Base-by-base conservation (phyloP, 148 eudicot species). In the Fagopyrum tataricum region DNA sequence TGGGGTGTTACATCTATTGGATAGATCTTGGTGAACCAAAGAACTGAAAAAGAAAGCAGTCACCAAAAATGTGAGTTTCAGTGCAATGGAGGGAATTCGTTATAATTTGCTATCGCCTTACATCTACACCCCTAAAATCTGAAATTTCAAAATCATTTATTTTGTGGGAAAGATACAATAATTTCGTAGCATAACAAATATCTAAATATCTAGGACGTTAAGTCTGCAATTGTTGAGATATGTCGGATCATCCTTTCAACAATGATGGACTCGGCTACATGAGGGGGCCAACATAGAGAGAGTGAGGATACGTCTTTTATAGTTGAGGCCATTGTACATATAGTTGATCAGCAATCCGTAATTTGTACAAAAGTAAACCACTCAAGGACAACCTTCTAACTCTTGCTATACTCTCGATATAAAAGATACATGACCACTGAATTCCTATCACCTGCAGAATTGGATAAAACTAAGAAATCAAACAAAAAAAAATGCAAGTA, bases 241-340 rank as follows among this genome's bases (percentile, higher is more conserved):
- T 46, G 3, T 46, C 13, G 10, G 13, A 46, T 8, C 13, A 46
- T 46, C 12, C 9, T 7, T 10, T 46, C 49, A 46, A 12, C 13
- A 13, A 46, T 46, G 49, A 46, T 46, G 49, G 49, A 46, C 13
- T 6, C 47, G 55, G 44, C 80, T 86, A 93, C 98, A 93, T 93
- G 44, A 91, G 91, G 72, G 92, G 78, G 47, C 97, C 98, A 51
- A 91, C 95, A 73, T 87, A 89, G 51, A 85, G 75, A 72, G 98
- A 87, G 79, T 89, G 80, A 44, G 90, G 91, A 77, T 89, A 89
- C 73, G 88, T 81, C 78, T 71, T 82, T 76, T 89, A 83, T 73
- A 93, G 88, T 75, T 91, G 98, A 39, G 97, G 98, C 98, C 98
- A 93, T 80, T 93, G 98, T 48, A 91, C 95, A 70, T 87, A 91